Evolutionary conservation across 768 basidiomycete species (phyloP), one percentile per base, ranked within the genome.

Genomic region (Naganishia vishniacii): DNA sequence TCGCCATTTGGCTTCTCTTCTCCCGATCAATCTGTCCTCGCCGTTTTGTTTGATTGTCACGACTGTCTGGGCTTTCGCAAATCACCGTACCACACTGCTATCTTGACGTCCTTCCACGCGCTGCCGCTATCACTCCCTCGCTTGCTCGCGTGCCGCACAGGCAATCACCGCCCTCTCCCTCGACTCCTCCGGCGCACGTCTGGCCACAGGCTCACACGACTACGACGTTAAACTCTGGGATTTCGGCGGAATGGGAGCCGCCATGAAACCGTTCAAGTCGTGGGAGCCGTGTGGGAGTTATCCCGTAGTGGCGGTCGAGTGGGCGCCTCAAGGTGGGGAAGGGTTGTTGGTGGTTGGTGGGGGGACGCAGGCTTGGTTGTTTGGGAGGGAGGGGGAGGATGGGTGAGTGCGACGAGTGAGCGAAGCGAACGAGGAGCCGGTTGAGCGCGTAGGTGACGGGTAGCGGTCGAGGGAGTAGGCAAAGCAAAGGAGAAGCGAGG

Each of bases 221-320:
- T 98, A 98, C 74, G 95, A 99, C 78, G 86, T 88, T 78, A 98
- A 98, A 79, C 78, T 99, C 60, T 99, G 94, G 93, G 95, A 99
- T 78, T 98, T 98, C 78, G 94, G 94, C 70, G 95, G 95, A 16
- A 99, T 99, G 95, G 88, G 89, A 73, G 80, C 82, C 67, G 80
- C 85, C 68, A 86, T 80, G 78, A 90, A 90, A 78, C 93, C 95
- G 16, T 98, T 99, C 84, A 89, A 93, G 80, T 89, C 84, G 69
- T 98, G 89, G 85, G 95, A 99, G 75, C 89, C 92, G 66, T 86
- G 88, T 65, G 91, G 89, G 67, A 89, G 86, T 71, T 95, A 95
- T 78, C 86, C 93, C 79, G 91, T 93, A 68, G 40, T 80, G 75
- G 58, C 42, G 65, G 69, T 91, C 42, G 90, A 88, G 70, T 99